Conservation (phyloP, 345 rosid genomes). For the Firmiana major region DNA sequence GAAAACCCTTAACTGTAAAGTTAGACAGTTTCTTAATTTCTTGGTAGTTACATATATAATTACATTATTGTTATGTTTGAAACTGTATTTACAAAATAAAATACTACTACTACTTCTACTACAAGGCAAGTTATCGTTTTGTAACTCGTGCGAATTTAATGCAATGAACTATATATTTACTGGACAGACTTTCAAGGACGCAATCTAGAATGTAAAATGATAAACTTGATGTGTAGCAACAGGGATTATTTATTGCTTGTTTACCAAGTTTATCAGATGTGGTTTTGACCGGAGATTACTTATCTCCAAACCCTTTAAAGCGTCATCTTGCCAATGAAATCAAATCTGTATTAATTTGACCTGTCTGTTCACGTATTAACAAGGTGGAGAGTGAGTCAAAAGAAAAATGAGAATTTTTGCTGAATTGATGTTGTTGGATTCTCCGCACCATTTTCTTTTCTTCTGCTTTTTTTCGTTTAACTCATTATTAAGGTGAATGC, state of each 20-base stretch:
- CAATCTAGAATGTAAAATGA: conserved; percentile 1
- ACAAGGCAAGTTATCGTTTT: not conserved
- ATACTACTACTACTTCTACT: not conserved
- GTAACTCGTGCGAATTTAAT: not conserved
- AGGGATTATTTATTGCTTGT: conserved; percentile 8
- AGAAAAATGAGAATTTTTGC: not conserved
- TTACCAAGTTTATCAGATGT: not conserved
- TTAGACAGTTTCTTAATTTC: not conserved
- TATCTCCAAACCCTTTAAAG: not conserved
- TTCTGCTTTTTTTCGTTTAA: not conserved
- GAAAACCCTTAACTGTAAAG: not conserved
- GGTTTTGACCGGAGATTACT: not conserved
- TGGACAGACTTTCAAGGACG: not conserved
- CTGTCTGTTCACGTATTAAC: not conserved
- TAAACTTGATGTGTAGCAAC: not conserved
- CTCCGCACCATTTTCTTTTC: not conserved
- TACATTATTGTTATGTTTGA: not conserved
- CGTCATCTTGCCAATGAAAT: not conserved
- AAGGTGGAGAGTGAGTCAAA: not conserved
- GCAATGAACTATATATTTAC: not conserved
- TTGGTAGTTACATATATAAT: not conserved
- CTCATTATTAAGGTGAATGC: not conserved
- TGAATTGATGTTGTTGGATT: too few species aligned
- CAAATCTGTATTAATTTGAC: not conserved
- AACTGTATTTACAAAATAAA: not conserved